Percentiles rank a stretch among this genome's conserved stretches.
These are phyloP conservation scores for Mortierella hygrophila DNA, from an alignment of 192 early-diverging fungal genomes.

Conservation along the genomic window DNA sequence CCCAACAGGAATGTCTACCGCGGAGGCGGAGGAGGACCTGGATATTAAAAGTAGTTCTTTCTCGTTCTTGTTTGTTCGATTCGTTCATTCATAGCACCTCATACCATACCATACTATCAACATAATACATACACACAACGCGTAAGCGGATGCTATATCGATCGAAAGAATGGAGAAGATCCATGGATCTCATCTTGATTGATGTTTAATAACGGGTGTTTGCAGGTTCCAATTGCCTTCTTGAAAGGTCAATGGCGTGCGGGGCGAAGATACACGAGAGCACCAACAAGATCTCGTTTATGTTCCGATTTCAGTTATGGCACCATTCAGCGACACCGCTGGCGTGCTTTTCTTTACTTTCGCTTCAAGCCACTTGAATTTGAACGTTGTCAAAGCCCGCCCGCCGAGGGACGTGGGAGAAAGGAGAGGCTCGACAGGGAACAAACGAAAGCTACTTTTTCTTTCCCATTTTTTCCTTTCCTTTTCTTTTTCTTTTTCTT, in stretches of 20 bases:
- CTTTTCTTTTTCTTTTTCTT: background rate
- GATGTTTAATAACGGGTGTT: background rate
- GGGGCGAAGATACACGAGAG: background rate
- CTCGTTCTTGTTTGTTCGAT: background rate
- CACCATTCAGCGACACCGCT: conserved; percentile 13
- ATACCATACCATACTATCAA: background rate
- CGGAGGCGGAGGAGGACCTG: background rate
- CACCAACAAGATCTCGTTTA: background rate
- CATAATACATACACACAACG: background rate
- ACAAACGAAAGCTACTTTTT: background rate
- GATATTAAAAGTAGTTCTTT: background rate
- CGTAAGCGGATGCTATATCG: background rate
- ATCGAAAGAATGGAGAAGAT: background rate
- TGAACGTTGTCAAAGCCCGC: background rate
- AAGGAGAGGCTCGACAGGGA: background rate
- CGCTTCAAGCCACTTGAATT: background rate
- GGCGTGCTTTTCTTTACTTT: background rate
- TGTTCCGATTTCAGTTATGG: background rate
- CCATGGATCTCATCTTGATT: background rate
- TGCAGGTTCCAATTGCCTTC: background rate
- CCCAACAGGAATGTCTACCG: background rate
- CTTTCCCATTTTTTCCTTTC: background rate
- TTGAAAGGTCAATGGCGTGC: background rate
- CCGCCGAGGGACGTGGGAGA: no score
- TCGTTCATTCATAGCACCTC: background rate